Percentiles rank a stretch among this genome's conserved stretches.
Evolutionary conservation across 2,329 filamentous ascomycete genomes (phyloP).

Genomic region (Talaromyces sp.): DNA sequence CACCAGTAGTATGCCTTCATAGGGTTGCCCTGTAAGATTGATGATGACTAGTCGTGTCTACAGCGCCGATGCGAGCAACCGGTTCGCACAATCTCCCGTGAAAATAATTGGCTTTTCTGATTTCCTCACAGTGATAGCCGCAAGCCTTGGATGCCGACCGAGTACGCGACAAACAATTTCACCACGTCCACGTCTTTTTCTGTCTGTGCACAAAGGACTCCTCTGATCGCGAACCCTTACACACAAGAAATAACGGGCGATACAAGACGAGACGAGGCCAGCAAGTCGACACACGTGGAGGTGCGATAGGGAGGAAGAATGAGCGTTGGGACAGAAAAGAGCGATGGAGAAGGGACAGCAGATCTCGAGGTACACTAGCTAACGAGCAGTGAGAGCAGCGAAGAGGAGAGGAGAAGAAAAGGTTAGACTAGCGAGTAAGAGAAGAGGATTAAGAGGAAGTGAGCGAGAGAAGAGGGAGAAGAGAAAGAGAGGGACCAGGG

Average conservation of each 20-base stretch:
- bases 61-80: not conserved
- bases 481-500: not conserved
- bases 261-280: not conserved
- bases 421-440: not conserved
- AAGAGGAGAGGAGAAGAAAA: not conserved
- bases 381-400: not conserved
- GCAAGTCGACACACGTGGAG: not conserved
- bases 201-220: constrained; percentile 6
- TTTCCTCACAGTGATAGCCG: not conserved
- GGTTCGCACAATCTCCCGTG: not conserved
- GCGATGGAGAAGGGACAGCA: not conserved
- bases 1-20: constrained; percentile 1
- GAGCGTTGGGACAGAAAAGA: not conserved
- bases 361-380: not conserved
- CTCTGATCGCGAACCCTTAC: not conserved
- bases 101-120: not conserved
- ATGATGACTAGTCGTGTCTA: not conserved
- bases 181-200: not conserved
- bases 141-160: not conserved
- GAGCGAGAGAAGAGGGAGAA: not conserved
- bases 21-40: not conserved
- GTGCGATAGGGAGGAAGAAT: not conserved
- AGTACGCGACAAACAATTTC: constrained; percentile 12
- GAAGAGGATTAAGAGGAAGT: not conserved
- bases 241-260: not conserved